Base-by-base conservation (phyloP, 2,329 filamentous ascomycete genomes). In the Lecanosticta acicola region DNA sequence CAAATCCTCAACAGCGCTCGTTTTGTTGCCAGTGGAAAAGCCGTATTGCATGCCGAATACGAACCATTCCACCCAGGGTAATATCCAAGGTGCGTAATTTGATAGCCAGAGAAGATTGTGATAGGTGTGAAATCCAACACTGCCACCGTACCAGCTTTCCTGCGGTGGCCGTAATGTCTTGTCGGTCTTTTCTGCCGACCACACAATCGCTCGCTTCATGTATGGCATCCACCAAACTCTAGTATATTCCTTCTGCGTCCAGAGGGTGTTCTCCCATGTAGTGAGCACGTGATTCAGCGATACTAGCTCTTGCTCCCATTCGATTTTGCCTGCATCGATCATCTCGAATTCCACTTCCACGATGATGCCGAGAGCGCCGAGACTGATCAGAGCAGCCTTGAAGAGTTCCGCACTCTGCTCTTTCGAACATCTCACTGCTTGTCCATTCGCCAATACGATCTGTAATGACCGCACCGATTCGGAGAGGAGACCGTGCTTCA, bases 191-290 rank as follows among this genome's bases (percentile, higher is more conserved):
- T 88, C 78, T n/a, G 89, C 93, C 33, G 80, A 79, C 93, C 93
- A 98, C 37, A 94, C 79, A 39, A 97, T 86, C 0, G 87, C 88
- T 37, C 87, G 80, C 45, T 87, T 80, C 63, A 86, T 88, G 69
- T 97, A 95, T 0, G 93, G 93, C 63, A 95, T 83, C 93, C 93
- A 98, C 91, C 93, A 98, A 20, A 96, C 88, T 20, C 93, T 79
- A 19, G 94, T 87, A 62, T 91, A 98, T 66, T 97, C 89, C 50
- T 83, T 80, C 50, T 81, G 78, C 1, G 80, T 87, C 91, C 93
- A 97, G 11, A 97, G 74, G 26, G 77, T 77, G 4, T 71, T 74
- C 14, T 82, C 68, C 88, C 93, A 97, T 4, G 78, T 74, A 9
- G 75, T 71, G 39, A 94, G 73, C 52, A 95, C 77, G 37, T 79